These are phyloP conservation scores for Nissolia schottii DNA, from an alignment of 306 rosid species.

Conservation along the genomic window DNA sequence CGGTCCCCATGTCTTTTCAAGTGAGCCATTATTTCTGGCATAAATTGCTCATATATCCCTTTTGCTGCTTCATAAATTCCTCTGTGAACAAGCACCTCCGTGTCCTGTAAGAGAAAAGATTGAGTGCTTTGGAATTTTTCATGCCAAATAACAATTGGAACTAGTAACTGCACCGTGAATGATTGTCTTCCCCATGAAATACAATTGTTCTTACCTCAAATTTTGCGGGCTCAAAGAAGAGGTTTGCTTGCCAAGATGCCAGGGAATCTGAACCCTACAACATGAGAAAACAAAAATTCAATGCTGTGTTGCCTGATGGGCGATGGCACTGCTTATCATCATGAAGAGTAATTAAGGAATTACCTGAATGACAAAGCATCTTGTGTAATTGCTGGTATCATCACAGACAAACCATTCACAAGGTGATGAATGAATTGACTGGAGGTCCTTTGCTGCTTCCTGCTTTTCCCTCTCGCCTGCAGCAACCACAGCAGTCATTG, in stretches of 20 bases:
- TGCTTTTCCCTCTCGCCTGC: constrained; percentile 78
- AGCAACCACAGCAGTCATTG: constrained; percentile 88
- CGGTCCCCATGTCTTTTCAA: constrained; percentile 56
- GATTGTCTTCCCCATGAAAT: not conserved
- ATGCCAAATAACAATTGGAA: not conserved
- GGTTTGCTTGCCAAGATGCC: constrained; percentile 94
- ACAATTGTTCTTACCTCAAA: constrained; percentile 60
- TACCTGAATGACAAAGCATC: constrained; percentile 93
- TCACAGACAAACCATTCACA: constrained; percentile 98
- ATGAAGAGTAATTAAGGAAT: not conserved
- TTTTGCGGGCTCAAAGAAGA: constrained; percentile 88
- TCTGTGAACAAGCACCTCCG: constrained; percentile 79
- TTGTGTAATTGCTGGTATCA: constrained; percentile 61
- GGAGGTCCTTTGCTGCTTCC: constrained; percentile 78
- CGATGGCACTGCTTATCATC: not conserved
- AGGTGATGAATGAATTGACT: constrained; percentile 80
- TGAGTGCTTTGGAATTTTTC: constrained; percentile 5
- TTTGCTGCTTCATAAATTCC: constrained; percentile 97
- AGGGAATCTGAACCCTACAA: constrained; percentile 89
- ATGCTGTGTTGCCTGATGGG: not conserved
- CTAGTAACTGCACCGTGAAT: not conserved
- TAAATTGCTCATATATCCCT: constrained; percentile 78
- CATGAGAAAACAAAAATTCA: constrained; percentile 15
- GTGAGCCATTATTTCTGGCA: constrained; percentile 78
- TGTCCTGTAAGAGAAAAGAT: constrained; percentile 41